A percentile compares a stretch with the other conserved stretches of the same genome.
Evolutionary conservation across 1,284 basidiomycete genomes (phyloP).

Genomic region (Phellinidium pouzarii): DNA sequence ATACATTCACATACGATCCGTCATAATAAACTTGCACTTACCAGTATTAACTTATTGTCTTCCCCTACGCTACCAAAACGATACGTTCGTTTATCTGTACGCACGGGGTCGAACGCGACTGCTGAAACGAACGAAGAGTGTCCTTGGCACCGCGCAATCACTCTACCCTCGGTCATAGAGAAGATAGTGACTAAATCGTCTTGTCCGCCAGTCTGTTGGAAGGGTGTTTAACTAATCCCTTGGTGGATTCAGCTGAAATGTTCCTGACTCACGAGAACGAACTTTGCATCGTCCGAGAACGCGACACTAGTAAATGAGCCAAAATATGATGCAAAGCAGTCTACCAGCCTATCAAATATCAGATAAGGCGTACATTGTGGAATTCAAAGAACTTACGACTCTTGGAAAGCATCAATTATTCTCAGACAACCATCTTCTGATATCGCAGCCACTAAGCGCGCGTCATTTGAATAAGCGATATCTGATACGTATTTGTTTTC

Average conservation of each 20-base stretch:
- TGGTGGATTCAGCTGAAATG: background rate
- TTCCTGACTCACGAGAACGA: constrained; percentile 64
- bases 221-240: background rate
- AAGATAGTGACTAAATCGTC: constrained; percentile 94
- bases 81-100: constrained; percentile 83
- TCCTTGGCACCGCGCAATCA: constrained; percentile 95
- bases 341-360: constrained; percentile 54
- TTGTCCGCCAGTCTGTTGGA: constrained; percentile 70
- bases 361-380: constrained; percentile 1
- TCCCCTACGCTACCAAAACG: constrained; percentile 91
- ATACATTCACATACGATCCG: background rate
- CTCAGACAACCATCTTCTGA: constrained; percentile 86
- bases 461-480: constrained; percentile 87
- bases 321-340: constrained; percentile 90
- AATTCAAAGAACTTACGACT: constrained; percentile 53
- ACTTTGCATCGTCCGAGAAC: constrained; percentile 94
- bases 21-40: constrained; percentile 30
- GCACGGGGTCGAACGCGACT: constrained; percentile 83
- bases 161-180: constrained; percentile 84
- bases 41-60: constrained; percentile 87
- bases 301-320: constrained; percentile 83
- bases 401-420: constrained; percentile 79
- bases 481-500: constrained; percentile 39
- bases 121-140: constrained; percentile 91
- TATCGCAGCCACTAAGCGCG: constrained; percentile 78